Conservation (phyloP, 192 early-diverging fungal species). For the Linnemannia zychae region DNA sequence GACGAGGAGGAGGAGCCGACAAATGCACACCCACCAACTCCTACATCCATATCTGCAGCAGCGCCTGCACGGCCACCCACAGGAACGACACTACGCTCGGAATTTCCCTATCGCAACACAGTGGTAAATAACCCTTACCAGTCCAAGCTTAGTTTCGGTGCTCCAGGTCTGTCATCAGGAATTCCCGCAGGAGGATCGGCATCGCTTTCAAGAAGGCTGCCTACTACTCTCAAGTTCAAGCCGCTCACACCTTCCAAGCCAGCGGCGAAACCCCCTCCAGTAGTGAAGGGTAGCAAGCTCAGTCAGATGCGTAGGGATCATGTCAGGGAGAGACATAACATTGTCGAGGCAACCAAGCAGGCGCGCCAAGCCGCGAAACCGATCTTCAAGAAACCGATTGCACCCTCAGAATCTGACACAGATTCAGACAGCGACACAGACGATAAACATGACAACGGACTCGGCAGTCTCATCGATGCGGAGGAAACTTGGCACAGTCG, state of each 20-base stretch:
- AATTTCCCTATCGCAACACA: constrained; percentile 6
- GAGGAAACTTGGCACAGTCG: constrained; percentile 46
- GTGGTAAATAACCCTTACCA: constrained; percentile 24
- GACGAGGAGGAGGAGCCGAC: neutral
- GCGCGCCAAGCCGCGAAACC: constrained; percentile 15
- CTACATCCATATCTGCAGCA: neutral
- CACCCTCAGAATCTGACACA: constrained; percentile 21
- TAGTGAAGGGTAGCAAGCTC: constrained; percentile 57
- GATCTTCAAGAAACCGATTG: constrained; percentile 10
- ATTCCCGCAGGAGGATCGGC: constrained; percentile 31
- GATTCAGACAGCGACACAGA: constrained; percentile 49
- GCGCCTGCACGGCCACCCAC: neutral
- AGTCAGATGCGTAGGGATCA: constrained; percentile 43
- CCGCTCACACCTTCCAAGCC: constrained; percentile 23
- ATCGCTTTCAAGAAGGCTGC: constrained; percentile 4
- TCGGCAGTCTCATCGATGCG: constrained; percentile 45
- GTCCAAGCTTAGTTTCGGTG: constrained; percentile 31
- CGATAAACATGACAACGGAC: constrained; percentile 37
- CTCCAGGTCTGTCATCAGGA: neutral
- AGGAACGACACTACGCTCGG: neutral
- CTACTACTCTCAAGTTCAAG: constrained; percentile 19
- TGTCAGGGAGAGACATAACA: constrained; percentile 28
- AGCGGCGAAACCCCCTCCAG: constrained; percentile 21
- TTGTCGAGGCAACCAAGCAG: constrained; percentile 35
- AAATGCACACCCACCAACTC: neutral